Percentiles rank a stretch among this genome's conserved stretches.
Conservation (phyloP, 2,329 filamentous ascomycete genomes). For the Coleophoma cylindrospora region DNA sequence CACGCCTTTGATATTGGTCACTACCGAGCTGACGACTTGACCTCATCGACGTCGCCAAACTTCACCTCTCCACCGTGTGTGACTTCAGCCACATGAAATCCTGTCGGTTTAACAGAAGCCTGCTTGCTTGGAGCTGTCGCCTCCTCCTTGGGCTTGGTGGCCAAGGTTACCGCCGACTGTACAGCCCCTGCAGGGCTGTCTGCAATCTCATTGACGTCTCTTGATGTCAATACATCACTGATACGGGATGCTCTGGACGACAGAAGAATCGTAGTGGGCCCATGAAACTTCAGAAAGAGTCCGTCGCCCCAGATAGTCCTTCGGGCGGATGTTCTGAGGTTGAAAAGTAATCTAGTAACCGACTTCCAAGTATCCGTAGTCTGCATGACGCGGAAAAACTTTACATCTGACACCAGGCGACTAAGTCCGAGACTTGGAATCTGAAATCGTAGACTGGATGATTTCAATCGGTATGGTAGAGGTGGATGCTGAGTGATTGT, state of each 20-base stretch:
- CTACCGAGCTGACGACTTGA: conserved; percentile 13
- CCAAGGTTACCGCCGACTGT: conserved; percentile 49
- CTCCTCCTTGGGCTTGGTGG: conserved; percentile 31
- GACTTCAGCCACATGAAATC: conserved; percentile 51
- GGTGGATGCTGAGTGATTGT: conserved; percentile 69
- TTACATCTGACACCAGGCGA: conserved; percentile 60
- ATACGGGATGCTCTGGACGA: conserved; percentile 81
- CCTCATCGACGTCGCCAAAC: conserved; percentile 33
- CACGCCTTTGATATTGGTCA: too few species aligned
- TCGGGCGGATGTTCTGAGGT: conserved; percentile 69
- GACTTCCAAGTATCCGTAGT: conserved; percentile 69
- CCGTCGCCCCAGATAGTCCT: conserved; percentile 90
- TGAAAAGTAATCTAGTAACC: conserved; percentile 59
- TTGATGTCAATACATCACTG: conserved; percentile 69
- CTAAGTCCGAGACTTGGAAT: conserved; percentile 64
- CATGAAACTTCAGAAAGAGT: conserved; percentile 85
- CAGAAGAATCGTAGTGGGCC: conserved; percentile 79
- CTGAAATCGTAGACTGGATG: conserved; percentile 69
- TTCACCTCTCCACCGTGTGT: conserved; percentile 60
- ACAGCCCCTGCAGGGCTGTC: conserved; percentile 71
- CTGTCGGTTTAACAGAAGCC: conserved; percentile 32
- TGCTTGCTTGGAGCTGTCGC: conserved; percentile 20
- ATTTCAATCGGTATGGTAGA: conserved; percentile 81
- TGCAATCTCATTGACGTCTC: conserved; percentile 87
- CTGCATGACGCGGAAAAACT: conserved; percentile 70